Evolutionary conservation across 129 eudicot genomes (phyloP), one percentile per base, ranked within the genome.

Genomic region (Apium graveolens): DNA sequence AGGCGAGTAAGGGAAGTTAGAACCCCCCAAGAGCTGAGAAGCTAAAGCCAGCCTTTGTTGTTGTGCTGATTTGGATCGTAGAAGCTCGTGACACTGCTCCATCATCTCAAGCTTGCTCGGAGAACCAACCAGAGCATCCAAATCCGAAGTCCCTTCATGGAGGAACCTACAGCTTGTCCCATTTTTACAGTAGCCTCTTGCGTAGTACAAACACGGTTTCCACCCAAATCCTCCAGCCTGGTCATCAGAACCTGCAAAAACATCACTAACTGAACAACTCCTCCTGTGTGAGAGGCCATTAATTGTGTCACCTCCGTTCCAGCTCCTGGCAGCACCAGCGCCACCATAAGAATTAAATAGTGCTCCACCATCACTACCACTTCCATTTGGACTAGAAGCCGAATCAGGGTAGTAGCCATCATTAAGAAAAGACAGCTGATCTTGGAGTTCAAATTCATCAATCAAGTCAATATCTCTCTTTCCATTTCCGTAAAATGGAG

Each of bases 121-220:
- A 0, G 92, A 86, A 43, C 89, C 96, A 37, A 81, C 86, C 12
- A 79, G 45, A 41, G 76, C 39, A 34, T 55, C 82, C 5, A 24
- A 74, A 7, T 74, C 77, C 27, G 57, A 16, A 5, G 34, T 20
- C 24, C 77, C 74, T 35, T 70, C 86, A 43, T 87, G 96, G 5
- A 80, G 79, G 69, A 84, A 88, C 73, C 95, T 78, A 74, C 98
- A 93, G 75, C 86, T 82, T 21, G 82, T 84, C 65, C 89, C 98
- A 71, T 93, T 93, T 81, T 93, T 91, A 76, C 97, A 93, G 42
- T 80, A 93, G 32, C 98, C 98, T 86, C 88, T 86, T 18, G 97
- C 97, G 76, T 73, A 93, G 70, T 91, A 93, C 45, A 91, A 39
- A 62, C 98, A 91, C 0, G 98, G 98, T 77, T 87, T 93, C 98